Evolutionary conservation across 2,329 filamentous ascomycete genomes (phyloP), one percentile per base, ranked within the genome.

Genomic region (Colletotrichum endophyticum): DNA sequence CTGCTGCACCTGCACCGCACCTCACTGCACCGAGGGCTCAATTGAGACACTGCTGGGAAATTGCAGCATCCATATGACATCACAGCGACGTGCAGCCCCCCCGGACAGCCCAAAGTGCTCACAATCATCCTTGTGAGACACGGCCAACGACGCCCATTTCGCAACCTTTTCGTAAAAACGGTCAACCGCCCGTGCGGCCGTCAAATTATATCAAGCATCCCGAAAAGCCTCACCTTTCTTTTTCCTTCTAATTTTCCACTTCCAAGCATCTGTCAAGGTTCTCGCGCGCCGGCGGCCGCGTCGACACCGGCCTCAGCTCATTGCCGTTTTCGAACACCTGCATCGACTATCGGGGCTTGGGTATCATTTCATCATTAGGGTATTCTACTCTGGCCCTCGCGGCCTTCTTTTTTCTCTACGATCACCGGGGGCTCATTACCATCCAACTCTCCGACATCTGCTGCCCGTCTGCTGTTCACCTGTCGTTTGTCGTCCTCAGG

Each of bases 361-460:
- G 70, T 76, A 76, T 76, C 74, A 73, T 74, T 53, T 74, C 28
- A 75, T 76, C 71, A 53, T 61, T 64, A 69, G 49, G 69, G 62
- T 57, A 19, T 39, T 49, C 36, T 69, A 28, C 22, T 49, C 25
- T 22, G 27, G 72, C 56, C 62, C 36, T 75, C 39, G 53, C 53
- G 49, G 53, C 68, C 36, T 9, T 16, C 36, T n/a, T 63, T 34
- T 28, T 13, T 62, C n/a, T 67, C 62, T 64, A 64, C n/a, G 44
- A 64, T 44, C 62, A 36, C 34, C n/a, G 34, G 27, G 19, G 16
- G 16, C 32, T 64, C 68, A 53, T 70, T 53, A n/a, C 64, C 27
- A 36, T 61, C 32, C 30, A 19, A 13, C 44, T 53, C n/a, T 53
- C 16, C 56, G 7, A 16, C 25, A 59, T 28, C 27, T 64, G 22